Percentiles rank a stretch among this genome's conserved stretches.
Evolutionary conservation across 331 rosid species (phyloP).

Genomic region (Malus hybrid): DNA sequence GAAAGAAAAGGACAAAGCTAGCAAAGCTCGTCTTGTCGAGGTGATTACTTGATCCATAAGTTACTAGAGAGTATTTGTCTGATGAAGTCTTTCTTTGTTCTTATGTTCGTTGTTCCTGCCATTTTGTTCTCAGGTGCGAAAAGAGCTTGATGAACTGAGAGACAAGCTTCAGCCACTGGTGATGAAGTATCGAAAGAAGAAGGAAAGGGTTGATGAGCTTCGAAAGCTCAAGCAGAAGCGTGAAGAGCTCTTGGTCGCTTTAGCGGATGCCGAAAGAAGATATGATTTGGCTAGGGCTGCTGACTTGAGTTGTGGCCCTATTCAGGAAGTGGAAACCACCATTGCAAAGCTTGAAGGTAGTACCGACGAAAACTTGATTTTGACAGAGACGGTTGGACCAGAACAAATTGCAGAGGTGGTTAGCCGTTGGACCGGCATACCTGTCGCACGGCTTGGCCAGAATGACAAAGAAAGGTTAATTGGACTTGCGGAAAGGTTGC

Average conservation of each 20-base stretch:
- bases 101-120: not conserved
- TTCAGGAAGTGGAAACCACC: constrained; percentile 79
- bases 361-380: constrained; percentile 59
- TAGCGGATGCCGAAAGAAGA: constrained; percentile 86
- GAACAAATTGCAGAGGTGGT: constrained; percentile 92
- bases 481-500: constrained; percentile 78
- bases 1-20: constrained; percentile 83
- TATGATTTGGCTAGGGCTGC: constrained; percentile 88
- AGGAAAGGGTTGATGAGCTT: constrained; percentile 72
- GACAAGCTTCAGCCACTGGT: constrained; percentile 85
- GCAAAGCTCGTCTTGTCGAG: constrained; percentile 86
- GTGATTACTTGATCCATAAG: constrained; percentile 20
- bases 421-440: constrained; percentile 95
- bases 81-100: not conserved
- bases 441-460: constrained; percentile 87
- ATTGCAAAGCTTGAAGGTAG: constrained; percentile 63
- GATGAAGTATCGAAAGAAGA: constrained; percentile 85
- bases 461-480: constrained; percentile 66
- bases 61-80: not conserved
- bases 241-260: constrained; percentile 70
- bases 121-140: constrained; percentile 43
- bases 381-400: constrained; percentile 83
- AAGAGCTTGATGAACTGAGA: constrained; percentile 73
- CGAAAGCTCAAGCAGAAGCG: constrained; percentile 70
- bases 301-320: constrained; percentile 78